phyloP scores from a whole-genome alignment of 1,139 yeast species.

The Protomyces macrosporus region DNA sequence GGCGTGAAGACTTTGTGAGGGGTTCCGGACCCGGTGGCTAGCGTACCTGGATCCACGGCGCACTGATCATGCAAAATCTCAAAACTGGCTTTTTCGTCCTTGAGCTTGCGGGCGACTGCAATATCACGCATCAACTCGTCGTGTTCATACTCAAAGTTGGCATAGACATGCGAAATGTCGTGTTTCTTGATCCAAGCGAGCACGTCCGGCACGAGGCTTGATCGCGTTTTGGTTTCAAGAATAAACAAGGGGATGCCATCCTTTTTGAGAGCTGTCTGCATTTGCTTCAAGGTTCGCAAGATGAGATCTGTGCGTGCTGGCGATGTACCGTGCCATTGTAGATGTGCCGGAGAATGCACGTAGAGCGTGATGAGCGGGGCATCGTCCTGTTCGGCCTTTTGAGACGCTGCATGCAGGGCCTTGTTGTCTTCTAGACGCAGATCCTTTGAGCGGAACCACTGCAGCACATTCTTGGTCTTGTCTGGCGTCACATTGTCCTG shows the following conservation, averaged over 20 bases:
- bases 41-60: slow-evolving; percentile 46
- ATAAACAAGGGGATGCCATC: slow-evolving; percentile 45
- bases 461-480: slow-evolving; percentile 37
- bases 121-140: slow-evolving; percentile 48
- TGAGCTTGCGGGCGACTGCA: slow-evolving; percentile 33
- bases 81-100: slow-evolving; percentile 35
- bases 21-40: slow-evolving; percentile 46
- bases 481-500: slow-evolving; percentile 7
- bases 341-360: slow-evolving; percentile 44
- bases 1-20: slow-evolving; percentile 53
- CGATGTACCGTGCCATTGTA: slow-evolving; percentile 45
- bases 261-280: slow-evolving; percentile 39
- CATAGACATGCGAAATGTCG: slow-evolving; percentile 40
- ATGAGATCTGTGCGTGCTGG: slow-evolving; percentile 45
- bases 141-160: slow-evolving; percentile 49
- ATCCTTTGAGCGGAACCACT: slow-evolving; percentile 46
- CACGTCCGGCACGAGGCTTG: slow-evolving; percentile 33
- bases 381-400: slow-evolving; percentile 36
- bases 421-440: slow-evolving; percentile 45
- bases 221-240: slow-evolving; percentile 38
- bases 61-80: slow-evolving; percentile 47
- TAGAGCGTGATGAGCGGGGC: slow-evolving; percentile 43
- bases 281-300: slow-evolving; percentile 38
- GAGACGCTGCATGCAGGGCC: slow-evolving; percentile 42
- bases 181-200: slow-evolving; percentile 33